phyloP scores from a whole-genome alignment of 2,329 filamentous ascomycete species.

The Verticillium alfalfae region DNA sequence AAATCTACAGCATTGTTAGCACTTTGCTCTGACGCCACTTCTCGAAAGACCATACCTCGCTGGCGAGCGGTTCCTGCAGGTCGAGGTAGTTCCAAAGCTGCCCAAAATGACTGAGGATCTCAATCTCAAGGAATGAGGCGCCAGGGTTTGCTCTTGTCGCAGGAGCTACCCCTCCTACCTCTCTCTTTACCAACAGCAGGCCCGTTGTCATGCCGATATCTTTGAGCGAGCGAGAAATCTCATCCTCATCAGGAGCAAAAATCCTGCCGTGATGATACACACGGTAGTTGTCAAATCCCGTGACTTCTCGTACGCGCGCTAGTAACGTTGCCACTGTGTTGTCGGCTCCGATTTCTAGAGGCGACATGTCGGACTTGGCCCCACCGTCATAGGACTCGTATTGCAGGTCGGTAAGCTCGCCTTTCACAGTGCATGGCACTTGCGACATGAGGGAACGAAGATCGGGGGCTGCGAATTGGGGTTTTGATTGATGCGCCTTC shows the following conservation, averaged over 20 bases:
- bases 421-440: constrained; percentile 47
- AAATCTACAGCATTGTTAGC: constrained; percentile 44
- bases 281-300: constrained; percentile 71
- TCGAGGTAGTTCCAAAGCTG: constrained; percentile 78
- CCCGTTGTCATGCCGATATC: constrained; percentile 63
- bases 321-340: constrained; percentile 69
- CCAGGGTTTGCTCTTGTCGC: constrained; percentile 41
- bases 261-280: constrained; percentile 64
- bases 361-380: constrained; percentile 52
- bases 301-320: constrained; percentile 60
- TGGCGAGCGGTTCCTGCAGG: constrained; percentile 63
- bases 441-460: constrained; percentile 47
- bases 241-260: constrained; percentile 55
- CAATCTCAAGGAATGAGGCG: constrained; percentile 63
- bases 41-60: constrained; percentile 45
- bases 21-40: not conserved
- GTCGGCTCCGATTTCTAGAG: constrained; percentile 59
- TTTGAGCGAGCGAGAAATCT: constrained; percentile 56
- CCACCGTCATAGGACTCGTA: constrained; percentile 69
- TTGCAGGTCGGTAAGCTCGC: constrained; percentile 60
- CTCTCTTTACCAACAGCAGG: constrained; percentile 60
- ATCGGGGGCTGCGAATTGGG: constrained; percentile 55
- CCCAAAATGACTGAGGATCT: constrained; percentile 76
- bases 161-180: constrained; percentile 38
- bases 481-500: constrained; percentile 55